A percentile compares a stretch with the other conserved stretches of the same genome.
Evolutionary conservation across 2,329 filamentous ascomycete genomes (phyloP).

Genomic region (Colletotrichum tropicale): DNA sequence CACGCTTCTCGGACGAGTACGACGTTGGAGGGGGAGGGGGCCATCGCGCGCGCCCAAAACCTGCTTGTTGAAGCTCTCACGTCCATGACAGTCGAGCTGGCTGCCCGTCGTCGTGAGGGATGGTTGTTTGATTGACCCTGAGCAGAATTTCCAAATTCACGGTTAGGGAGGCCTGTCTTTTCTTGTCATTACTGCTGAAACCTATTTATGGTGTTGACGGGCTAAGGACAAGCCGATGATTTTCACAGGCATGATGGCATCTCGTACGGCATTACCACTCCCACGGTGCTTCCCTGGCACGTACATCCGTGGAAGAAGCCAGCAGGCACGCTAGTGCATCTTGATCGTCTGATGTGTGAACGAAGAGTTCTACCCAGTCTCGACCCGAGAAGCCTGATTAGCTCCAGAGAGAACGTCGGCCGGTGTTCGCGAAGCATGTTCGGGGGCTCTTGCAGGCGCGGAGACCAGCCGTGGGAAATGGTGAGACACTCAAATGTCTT

Average conservation of each 20-base stretch:
- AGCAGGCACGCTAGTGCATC: neutral
- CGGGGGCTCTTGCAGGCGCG: constrained; percentile 2
- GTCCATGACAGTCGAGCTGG: neutral
- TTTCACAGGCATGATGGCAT: neutral
- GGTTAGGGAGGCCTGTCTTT: neutral
- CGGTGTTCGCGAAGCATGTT: constrained; percentile 16
- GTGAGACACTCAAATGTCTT: constrained; percentile 14
- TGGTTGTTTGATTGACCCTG: neutral
- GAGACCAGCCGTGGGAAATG: constrained; percentile 11
- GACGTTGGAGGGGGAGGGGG: neutral
- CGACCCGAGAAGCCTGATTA: neutral
- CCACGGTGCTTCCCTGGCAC: neutral
- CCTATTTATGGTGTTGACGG: neutral
- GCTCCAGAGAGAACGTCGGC: neutral
- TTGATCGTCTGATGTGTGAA: constrained; percentile 9
- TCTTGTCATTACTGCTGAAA: neutral
- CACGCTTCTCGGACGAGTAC: neutral
- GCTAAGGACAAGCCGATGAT: neutral
- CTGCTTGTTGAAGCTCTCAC: neutral
- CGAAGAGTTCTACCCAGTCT: neutral
- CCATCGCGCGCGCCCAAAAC: neutral
- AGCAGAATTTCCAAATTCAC: neutral
- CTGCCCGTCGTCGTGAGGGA: neutral
- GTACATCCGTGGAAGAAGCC: neutral
- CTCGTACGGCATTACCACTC: neutral